A percentile compares a stretch with the other conserved stretches of the same genome.
phyloP scores from a whole-genome alignment of 2,329 filamentous ascomycete species.

The Colletotrichum sp. region DNA sequence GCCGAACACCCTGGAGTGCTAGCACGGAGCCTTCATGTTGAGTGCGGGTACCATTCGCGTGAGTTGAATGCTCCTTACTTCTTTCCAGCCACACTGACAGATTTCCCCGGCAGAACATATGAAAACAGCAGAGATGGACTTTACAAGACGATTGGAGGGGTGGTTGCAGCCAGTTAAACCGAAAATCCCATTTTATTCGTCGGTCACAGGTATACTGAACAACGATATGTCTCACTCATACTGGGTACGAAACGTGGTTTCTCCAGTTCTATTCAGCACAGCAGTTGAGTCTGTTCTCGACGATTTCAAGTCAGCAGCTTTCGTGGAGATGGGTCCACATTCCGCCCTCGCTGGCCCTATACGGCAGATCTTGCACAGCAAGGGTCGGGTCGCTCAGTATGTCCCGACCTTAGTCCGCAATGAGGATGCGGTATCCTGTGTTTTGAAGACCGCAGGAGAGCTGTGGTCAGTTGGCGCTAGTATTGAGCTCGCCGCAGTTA shows the following conservation, averaged over 20 bases:
- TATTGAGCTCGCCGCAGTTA: conserved; percentile 2
- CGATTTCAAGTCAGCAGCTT: conserved; percentile 27
- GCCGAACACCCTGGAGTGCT: conserved; percentile 42
- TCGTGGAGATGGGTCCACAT: conserved; percentile 56
- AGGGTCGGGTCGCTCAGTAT: not conserved
- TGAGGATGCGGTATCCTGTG: not conserved
- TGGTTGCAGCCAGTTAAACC: not conserved
- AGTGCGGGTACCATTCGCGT: conserved; percentile 58
- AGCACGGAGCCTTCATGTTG: conserved; percentile 52
- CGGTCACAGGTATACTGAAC: conserved; percentile 1
- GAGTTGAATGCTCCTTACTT: not conserved
- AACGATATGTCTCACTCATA: conserved; percentile 36
- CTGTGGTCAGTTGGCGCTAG: not conserved
- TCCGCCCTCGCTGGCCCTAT: conserved; percentile 53
- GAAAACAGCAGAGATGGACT: not conserved
- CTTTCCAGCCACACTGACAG: not conserved
- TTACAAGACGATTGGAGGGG: conserved; percentile 3
- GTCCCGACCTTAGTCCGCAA: not conserved
- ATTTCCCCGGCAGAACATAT: not conserved
- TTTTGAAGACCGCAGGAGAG: conserved; percentile 16
- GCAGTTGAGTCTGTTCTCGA: conserved; percentile 24
- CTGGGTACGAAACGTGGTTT: conserved; percentile 49
- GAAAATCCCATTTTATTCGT: conserved; percentile 11
- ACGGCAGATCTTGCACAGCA: conserved; percentile 53
- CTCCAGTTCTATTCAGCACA: conserved; percentile 47